Evolutionary conservation across 306 rosid genomes (phyloP).

Genomic region (Glycine latifolia): DNA sequence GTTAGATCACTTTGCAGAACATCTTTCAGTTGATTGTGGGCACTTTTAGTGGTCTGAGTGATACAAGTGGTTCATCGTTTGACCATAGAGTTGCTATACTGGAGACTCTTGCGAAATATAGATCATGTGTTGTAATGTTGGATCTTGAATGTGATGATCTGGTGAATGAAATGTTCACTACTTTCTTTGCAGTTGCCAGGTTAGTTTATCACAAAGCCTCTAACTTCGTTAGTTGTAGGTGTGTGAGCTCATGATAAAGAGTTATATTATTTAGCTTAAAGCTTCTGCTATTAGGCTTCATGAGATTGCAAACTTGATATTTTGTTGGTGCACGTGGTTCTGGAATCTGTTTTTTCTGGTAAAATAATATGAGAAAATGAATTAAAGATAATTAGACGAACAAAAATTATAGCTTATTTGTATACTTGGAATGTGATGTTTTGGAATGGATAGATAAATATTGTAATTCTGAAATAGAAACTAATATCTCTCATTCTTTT

Average conservation of each 20-base stretch:
- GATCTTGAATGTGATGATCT: slow-evolving; percentile 97
- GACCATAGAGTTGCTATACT: slow-evolving; percentile 83
- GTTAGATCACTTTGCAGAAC: slow-evolving; percentile 70
- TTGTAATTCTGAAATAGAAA: slow-evolving; percentile 35
- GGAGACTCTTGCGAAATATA: slow-evolving; percentile 94
- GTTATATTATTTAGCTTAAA: slow-evolving; percentile 29
- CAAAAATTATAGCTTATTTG: slow-evolving; percentile 17
- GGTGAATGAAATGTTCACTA: slow-evolving; percentile 93
- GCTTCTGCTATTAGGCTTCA: slow-evolving; percentile 40
- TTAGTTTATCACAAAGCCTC: slow-evolving; percentile 49
- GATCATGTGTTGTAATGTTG: slow-evolving; percentile 98
- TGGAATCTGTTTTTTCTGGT: slow-evolving; percentile 36
- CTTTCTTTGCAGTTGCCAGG: slow-evolving; percentile 92
- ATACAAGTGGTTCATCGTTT: slow-evolving; percentile 83
- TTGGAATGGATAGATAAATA: slow-evolving; percentile 35
- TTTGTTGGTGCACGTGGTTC: slow-evolving; percentile 38
- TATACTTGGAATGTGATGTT: slow-evolving; percentile 22
- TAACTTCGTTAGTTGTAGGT: slow-evolving; percentile 37
- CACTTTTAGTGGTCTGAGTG: slow-evolving; percentile 89
- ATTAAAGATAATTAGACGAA: slow-evolving; percentile 29
- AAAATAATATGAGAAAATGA: neutral
- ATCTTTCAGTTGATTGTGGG: slow-evolving; percentile 88
- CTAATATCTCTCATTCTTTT: slow-evolving; percentile 19
- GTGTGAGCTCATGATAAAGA: slow-evolving; percentile 19
- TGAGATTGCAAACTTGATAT: slow-evolving; percentile 33